These are phyloP conservation scores for Malassezia furfur DNA, from an alignment of 1,284 basidiomycete genomes.

Conservation along the genomic window DNA sequence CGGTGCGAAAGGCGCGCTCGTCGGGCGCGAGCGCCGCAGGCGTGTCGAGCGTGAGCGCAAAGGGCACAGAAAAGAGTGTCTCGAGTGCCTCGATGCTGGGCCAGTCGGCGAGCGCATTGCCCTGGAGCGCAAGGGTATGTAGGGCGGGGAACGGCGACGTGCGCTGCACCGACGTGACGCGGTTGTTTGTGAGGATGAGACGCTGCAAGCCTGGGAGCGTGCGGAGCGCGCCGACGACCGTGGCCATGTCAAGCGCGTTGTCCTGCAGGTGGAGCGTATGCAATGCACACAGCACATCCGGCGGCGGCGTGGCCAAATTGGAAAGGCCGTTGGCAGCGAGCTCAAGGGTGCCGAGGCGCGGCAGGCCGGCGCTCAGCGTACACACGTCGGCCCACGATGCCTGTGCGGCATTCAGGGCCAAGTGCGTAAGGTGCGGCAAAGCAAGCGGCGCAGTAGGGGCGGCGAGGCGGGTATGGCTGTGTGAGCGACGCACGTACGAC, in stretches of 20 bases:
- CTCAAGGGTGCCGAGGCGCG: constrained; percentile 59
- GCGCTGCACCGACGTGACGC: constrained; percentile 52
- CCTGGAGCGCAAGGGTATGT: constrained; percentile 59
- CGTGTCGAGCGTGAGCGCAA: constrained; percentile 2
- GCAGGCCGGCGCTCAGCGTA: constrained; percentile 52
- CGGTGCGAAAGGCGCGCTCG: constrained; percentile 53
- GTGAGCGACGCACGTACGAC: constrained; percentile 55
- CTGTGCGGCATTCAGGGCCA: constrained; percentile 30
- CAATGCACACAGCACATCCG: not conserved
- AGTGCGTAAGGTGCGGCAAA: constrained; percentile 6
- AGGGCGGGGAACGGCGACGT: constrained; percentile 47
- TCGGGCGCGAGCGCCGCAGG: not conserved
- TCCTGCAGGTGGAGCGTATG: constrained; percentile 62
- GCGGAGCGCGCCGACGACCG: constrained; percentile 53
- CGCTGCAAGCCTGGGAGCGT: constrained; percentile 57
- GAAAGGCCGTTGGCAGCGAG: constrained; percentile 64
- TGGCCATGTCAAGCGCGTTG: constrained; percentile 62
- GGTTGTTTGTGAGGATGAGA: constrained; percentile 63
- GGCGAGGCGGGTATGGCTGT: not conserved
- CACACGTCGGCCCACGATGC: constrained; percentile 40
- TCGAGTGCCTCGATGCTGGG: constrained; percentile 61
- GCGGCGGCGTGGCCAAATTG: not conserved
- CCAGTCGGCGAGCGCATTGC: constrained; percentile 61
- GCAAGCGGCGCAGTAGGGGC: not conserved
- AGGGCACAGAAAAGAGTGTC: constrained; percentile 55